Conservation (phyloP, 2,329 filamentous ascomycete genomes). For the Shiraia bambusicola region DNA sequence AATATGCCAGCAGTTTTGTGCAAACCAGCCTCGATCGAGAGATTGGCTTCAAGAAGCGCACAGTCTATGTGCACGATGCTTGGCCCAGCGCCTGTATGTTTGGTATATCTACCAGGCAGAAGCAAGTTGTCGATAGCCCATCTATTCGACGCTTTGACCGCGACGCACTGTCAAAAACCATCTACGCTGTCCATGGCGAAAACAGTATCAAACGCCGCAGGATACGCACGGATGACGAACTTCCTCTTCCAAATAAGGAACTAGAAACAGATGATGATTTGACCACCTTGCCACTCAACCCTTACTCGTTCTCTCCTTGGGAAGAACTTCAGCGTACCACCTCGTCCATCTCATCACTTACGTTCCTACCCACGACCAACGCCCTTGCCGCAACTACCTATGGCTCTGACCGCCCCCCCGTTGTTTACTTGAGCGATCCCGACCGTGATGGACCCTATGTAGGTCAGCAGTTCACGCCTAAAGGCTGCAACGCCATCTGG, state of each 20-base stretch:
- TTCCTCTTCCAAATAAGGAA: slow-evolving; percentile 5
- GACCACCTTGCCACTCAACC: slow-evolving; percentile 2
- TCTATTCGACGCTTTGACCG: slow-evolving; percentile 30
- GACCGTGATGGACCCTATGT: slow-evolving; percentile 28
- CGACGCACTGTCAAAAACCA: slow-evolving; percentile 24
- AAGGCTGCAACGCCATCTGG: slow-evolving; percentile 30
- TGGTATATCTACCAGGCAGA: slow-evolving; percentile 9
- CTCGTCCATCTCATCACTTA: slow-evolving; percentile 34
- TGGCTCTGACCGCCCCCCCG: slow-evolving; percentile 32
- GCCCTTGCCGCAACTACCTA: slow-evolving; percentile 34
- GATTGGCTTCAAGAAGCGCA: slow-evolving; percentile 22
- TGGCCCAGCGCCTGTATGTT: slow-evolving; percentile 34
- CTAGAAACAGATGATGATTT: slow-evolving; percentile 3
- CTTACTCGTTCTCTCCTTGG: slow-evolving; percentile 24
- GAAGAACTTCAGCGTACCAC: slow-evolving; percentile 26
- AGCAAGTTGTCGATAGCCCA: slow-evolving; percentile 10
- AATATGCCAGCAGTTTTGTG: slow-evolving; percentile 17
- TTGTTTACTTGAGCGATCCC: slow-evolving; percentile 30
- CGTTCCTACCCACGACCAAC: slow-evolving; percentile 29
- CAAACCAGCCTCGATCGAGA: slow-evolving; percentile 30
- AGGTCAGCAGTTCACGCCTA: slow-evolving; percentile 31
- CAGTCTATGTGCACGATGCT: slow-evolving; percentile 18
- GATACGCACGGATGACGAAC: slow-evolving; percentile 3
- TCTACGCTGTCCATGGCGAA: slow-evolving; percentile 29
- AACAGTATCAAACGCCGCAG: slow-evolving; percentile 23